phyloP scores from a whole-genome alignment of 2,329 filamentous ascomycete species.

The Polychaeton citri region DNA sequence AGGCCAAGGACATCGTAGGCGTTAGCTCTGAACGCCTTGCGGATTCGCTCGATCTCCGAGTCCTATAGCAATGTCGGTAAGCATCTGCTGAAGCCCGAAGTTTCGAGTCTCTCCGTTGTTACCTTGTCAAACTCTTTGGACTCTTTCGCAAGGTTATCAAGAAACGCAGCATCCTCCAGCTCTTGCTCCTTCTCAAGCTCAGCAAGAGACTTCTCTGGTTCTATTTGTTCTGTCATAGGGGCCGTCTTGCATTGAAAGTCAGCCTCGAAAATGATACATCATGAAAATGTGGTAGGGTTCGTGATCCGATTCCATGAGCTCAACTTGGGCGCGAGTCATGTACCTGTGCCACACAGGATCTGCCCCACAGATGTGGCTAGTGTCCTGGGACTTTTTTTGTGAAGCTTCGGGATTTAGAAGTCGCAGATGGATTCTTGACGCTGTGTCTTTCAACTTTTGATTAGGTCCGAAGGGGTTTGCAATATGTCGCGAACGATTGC shows the following conservation, averaged over 20 bases:
- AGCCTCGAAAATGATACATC: too few species aligned
- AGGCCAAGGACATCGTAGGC: slow-evolving; percentile 90
- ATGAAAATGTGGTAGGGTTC: too few species aligned
- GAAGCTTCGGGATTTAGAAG: background rate
- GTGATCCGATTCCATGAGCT: too few species aligned
- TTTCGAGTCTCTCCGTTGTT: slow-evolving; percentile 9
- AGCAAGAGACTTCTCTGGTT: slow-evolving; percentile 15
- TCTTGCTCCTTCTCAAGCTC: slow-evolving; percentile 18
- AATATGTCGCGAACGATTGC: background rate
- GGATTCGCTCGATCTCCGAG: slow-evolving; percentile 87
- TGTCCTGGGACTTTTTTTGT: background rate
- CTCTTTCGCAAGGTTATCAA: slow-evolving; percentile 71
- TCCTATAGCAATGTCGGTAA: slow-evolving; percentile 42
- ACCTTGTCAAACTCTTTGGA: slow-evolving; percentile 87
- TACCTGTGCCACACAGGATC: too few species aligned
- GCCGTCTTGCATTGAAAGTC: too few species aligned
- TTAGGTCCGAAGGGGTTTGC: background rate
- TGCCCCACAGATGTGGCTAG: background rate
- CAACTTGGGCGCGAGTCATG: too few species aligned
- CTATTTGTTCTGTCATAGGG: background rate
- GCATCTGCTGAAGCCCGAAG: too few species aligned
- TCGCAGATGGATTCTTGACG: background rate
- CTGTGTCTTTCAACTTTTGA: too few species aligned
- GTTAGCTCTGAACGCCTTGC: slow-evolving; percentile 74
- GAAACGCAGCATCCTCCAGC: slow-evolving; percentile 51